Evolutionary conservation across 1,139 yeast species (phyloP), one percentile per base, ranked within the genome.

Genomic region (Nakaseomyces sp.): DNA sequence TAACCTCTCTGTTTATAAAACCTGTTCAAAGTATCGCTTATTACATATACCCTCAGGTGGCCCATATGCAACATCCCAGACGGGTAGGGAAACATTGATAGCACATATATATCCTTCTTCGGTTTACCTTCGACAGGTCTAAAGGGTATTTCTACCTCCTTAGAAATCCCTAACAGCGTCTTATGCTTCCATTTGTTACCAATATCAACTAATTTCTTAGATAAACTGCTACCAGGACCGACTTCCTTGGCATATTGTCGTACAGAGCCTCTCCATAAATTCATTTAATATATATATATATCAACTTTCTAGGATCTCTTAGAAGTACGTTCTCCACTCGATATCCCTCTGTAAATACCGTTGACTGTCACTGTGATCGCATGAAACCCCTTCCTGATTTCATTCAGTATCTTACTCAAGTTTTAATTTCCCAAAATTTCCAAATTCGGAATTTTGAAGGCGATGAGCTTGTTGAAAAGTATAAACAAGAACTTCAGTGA

Each of bases 11-110:
- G 73, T 50, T 93, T 69, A 54, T 86, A 76, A 63, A 76, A 91
- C 51, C 97, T 68, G 1, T 95, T 76, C 32, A 91, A 61, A 1
- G 80, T 83, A 61, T 91, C 98, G 56, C 91, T 80, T 36, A 91
- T 87, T 1, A 96, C 84, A 63, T 86, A 91, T 0, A 91, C 97
- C 44, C 98, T 69, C 30, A 88, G 70, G 64, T 91, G 98, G 0
- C 98, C 98, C 75, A 91, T 79, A 60, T 91, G 98, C 12, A 91
- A 71, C 48, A 74, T 71, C 1, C 98, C 98, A 0, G 96, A 86
- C 0, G 98, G 98, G 56, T 91, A 91, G 0, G 98, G 98, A 59
- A 91, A 91, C 96, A 86, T 86, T 0, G 95, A 74, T 36, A 89
- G 68, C 17, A 84, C 76, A 62, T 81, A 89, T 26, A 53, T 18